Base-by-base conservation (phyloP, 108 stramenopile species). In the Nitzschia sp. region DNA sequence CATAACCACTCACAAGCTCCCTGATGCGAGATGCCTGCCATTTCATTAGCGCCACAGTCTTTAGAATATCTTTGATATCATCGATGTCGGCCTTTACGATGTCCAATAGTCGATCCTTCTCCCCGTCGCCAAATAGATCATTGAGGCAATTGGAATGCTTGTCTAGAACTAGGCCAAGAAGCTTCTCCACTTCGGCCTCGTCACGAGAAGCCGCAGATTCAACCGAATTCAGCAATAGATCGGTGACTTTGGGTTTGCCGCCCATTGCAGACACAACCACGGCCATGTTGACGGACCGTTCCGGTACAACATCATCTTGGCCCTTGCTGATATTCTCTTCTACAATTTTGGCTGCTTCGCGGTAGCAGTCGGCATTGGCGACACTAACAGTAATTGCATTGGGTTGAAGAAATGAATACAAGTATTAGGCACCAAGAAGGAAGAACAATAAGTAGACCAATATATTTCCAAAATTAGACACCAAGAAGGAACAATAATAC, bases 241-340 rank as follows among this genome's bases (percentile, higher is more conserved):
- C 95, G 1, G 95, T 96, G 21, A 75, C 72, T 74, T 96, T 96
- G 41, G 93, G 95, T 65, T 93, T 95, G 1, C 94, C 96, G 25
- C 96, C 96, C 92, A 95, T 95, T 31, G 96, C 96, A 15, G 87
- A 89, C 4, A 94, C 95, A 1, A 95, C 89, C 2, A 90, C 80
- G 2, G 82, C 82, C 45, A 86, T 21, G 52, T 67, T 22, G 2
- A 50, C 36, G 15, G 22, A 65, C 4, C 72, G 44, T 19, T 54
- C 27, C 1, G 30, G 23, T 25, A 27, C 53, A n/a, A 57, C 47
- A 50, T 56, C 59, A 32, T 58, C 32, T 15, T 67, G 57, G 32
- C 2, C 36, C 50, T 60, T 62, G 28, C 16, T 17, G 38, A 81
- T 35, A 52, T 79, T 74, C 11, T 84, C 80, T 61, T 87, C 82